phyloP scores from a whole-genome alignment of 495 filamentous ascomycete species.

The Aspergillus nanangensis region DNA sequence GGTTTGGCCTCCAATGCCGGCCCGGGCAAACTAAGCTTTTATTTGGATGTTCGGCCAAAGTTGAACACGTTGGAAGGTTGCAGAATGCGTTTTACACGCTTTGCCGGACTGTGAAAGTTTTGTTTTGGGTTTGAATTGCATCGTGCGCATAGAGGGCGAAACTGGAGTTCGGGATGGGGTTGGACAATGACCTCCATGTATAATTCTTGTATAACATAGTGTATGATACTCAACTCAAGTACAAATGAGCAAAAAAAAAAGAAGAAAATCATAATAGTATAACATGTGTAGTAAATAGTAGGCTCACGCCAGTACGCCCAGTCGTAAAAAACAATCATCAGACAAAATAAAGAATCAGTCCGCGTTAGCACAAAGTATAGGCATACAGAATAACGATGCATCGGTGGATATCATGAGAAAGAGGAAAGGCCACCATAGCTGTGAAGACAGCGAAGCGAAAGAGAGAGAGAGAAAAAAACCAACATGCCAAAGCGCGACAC shows the following conservation, averaged over 20 bases:
- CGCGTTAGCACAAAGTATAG: too few species aligned
- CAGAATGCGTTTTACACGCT: conserved; percentile 69
- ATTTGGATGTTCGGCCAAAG: conserved; percentile 92
- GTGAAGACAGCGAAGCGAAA: conserved; percentile 12
- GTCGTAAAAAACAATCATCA: not conserved
- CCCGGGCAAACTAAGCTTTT: conserved; percentile 77
- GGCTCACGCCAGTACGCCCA: not conserved
- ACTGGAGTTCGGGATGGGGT: conserved; percentile 23
- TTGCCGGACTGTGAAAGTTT: conserved; percentile 48
- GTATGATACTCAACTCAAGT: conserved; percentile 30
- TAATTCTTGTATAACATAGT: conserved; percentile 38
- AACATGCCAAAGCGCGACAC: not conserved
- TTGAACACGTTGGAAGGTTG: conserved; percentile 86
- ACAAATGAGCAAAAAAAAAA: conserved; percentile 11
- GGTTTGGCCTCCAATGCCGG: conserved; percentile 40
- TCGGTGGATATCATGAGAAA: conserved; percentile 23
- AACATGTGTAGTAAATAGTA: conserved; percentile 2
- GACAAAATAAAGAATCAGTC: too few species aligned
- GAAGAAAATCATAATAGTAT: conserved; percentile 8
- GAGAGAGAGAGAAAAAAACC: conserved; percentile 3
- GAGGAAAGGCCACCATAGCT: conserved; percentile 3
- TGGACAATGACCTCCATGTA: conserved; percentile 23
- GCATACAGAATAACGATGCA: conserved; percentile 13
- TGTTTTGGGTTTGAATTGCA: conserved; percentile 3
- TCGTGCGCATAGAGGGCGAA: conserved; percentile 23